Evolutionary conservation across 495 filamentous ascomycete species (phyloP).

Genomic region (Chaetomium cochliodes): DNA sequence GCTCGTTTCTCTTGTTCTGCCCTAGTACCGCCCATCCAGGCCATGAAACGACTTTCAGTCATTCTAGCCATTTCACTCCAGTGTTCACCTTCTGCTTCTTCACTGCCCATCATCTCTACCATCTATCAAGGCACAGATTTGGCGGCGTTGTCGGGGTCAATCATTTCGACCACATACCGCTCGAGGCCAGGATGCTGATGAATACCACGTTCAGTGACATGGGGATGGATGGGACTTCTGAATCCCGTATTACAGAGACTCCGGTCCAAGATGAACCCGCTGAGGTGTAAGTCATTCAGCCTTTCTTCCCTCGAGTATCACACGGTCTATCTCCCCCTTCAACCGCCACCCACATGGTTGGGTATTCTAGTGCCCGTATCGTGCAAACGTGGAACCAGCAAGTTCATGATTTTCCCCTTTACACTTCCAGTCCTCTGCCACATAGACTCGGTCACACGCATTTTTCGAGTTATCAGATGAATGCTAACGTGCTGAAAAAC

Average conservation of each 20-base stretch:
- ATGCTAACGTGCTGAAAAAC: neutral
- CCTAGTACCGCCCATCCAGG: too few species aligned
- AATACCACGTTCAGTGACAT: neutral
- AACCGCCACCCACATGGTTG: neutral
- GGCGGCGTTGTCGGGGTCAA: neutral
- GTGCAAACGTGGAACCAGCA: too few species aligned
- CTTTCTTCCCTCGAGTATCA: neutral
- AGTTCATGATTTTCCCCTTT: neutral
- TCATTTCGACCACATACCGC: neutral
- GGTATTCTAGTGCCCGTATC: neutral
- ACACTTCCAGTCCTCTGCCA: neutral
- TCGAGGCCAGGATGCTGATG: neutral
- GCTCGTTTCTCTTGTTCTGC: neutral
- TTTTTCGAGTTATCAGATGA: too few species aligned
- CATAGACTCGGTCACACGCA: too few species aligned
- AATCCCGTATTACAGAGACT: neutral
- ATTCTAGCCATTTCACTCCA: neutral
- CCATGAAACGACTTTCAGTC: too few species aligned
- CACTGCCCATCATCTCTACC: neutral
- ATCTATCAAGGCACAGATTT: neutral
- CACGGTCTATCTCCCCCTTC: neutral
- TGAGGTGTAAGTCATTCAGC: constrained; percentile 6
- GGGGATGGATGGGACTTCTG: neutral
- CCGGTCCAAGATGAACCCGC: neutral
- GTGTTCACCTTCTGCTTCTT: neutral